phyloP scores from a whole-genome alignment of 768 basidiomycete genomes.

The Tremella fuciformis region DNA sequence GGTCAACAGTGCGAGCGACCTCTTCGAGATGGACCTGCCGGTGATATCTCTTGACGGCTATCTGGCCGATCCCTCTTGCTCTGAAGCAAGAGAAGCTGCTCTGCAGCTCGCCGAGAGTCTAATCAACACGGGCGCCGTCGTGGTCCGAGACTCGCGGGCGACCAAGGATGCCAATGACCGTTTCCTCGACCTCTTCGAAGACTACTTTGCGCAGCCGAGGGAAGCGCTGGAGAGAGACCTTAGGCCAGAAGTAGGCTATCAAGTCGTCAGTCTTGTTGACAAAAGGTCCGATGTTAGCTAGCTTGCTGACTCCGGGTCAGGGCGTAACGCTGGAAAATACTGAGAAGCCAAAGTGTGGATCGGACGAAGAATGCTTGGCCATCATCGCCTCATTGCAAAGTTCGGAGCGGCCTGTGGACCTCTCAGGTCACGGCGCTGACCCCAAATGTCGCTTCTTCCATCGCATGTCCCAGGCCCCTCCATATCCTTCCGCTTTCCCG shows the following conservation, averaged over 20 bases:
- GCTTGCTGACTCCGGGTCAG: slow-evolving; percentile 36
- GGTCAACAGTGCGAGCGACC: background rate
- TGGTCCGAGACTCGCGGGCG: slow-evolving; percentile 80
- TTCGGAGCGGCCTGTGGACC: slow-evolving; percentile 76
- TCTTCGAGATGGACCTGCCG: slow-evolving; percentile 16
- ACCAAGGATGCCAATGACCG: slow-evolving; percentile 72
- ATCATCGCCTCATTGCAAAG: slow-evolving; percentile 75
- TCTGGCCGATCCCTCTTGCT: slow-evolving; percentile 31
- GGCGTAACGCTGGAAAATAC: slow-evolving; percentile 96
- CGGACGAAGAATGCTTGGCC: slow-evolving; percentile 71
- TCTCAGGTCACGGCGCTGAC: slow-evolving; percentile 63
- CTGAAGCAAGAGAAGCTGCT: slow-evolving; percentile 17
- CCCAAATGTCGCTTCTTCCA: slow-evolving; percentile 78
- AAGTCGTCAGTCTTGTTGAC: slow-evolving; percentile 52
- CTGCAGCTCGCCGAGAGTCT: slow-evolving; percentile 75
- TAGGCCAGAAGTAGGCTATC: slow-evolving; percentile 80
- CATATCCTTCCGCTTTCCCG: slow-evolving; percentile 75
- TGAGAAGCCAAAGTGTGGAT: slow-evolving; percentile 64
- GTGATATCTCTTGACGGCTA: slow-evolving; percentile 40
- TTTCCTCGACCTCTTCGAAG: slow-evolving; percentile 87
- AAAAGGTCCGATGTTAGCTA: background rate
- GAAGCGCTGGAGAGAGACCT: slow-evolving; percentile 68
- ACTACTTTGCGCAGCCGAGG: slow-evolving; percentile 79
- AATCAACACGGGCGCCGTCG: slow-evolving; percentile 77
- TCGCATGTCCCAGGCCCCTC: slow-evolving; percentile 57